Conservation (phyloP, 2,329 filamentous ascomycete genomes). For the Pseudogymnoascus sp. region DNA sequence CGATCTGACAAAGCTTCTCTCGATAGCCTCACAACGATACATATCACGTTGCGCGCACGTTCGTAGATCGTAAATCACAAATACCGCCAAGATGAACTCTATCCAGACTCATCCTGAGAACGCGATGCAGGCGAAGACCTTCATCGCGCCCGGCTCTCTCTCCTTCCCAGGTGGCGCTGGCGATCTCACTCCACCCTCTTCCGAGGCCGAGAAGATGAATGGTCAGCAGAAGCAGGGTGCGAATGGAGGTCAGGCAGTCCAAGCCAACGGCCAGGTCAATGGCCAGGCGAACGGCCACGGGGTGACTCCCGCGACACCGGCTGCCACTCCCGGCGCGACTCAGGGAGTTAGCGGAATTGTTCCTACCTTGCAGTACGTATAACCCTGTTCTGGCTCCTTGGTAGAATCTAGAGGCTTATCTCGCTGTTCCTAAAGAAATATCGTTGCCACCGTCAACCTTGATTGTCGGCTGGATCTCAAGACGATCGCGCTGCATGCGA, state of each 20-base stretch:
- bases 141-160: conserved; percentile 84
- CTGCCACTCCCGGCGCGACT: conserved; percentile 77
- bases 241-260: conserved; percentile 21
- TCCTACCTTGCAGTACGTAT: conserved; percentile 94
- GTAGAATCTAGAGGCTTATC: conserved; percentile 42
- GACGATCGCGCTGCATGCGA: conserved; percentile 95
- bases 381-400: conserved; percentile 29
- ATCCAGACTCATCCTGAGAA: conserved; percentile 87
- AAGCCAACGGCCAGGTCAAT: conserved; percentile 41
- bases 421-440: conserved; percentile 63
- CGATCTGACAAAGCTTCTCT: conserved; percentile 11
- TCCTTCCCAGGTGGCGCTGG: conserved; percentile 81
- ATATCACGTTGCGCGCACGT: not conserved
- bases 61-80: conserved; percentile 13
- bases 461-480: conserved; percentile 96
- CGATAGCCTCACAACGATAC: conserved; percentile 11
- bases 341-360: conserved; percentile 82
- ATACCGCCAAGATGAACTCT: conserved; percentile 58
- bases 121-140: conserved; percentile 88
- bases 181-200: conserved; percentile 73
- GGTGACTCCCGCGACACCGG: conserved; percentile 83
- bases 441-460: conserved; percentile 97
- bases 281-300: conserved; percentile 51
- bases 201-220: conserved; percentile 55
- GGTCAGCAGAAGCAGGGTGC: conserved; percentile 47